phyloP scores from a whole-genome alignment of 1,139 yeast species.

The Protomyces inouyei region DNA sequence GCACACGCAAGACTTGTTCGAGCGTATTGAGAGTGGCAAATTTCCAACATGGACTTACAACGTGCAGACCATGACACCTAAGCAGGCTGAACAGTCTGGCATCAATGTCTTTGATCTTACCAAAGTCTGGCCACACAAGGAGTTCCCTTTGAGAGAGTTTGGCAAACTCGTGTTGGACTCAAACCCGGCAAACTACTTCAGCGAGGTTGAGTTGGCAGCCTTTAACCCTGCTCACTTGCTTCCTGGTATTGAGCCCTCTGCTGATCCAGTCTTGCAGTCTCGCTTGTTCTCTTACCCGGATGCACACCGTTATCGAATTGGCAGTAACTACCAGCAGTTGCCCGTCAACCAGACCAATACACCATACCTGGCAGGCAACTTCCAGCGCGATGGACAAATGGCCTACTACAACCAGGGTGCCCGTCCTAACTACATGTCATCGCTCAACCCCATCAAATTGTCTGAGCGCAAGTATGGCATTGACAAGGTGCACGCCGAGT shows the following conservation, averaged over 20 bases:
- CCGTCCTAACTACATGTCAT: constrained; percentile 59
- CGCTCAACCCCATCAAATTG: constrained; percentile 51
- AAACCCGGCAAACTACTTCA: constrained; percentile 73
- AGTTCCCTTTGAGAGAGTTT: constrained; percentile 68
- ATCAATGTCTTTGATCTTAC: constrained; percentile 64
- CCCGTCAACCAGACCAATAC: constrained; percentile 58
- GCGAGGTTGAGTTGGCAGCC: constrained; percentile 78
- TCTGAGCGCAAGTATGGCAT: constrained; percentile 33
- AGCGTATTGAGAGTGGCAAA: constrained; percentile 55
- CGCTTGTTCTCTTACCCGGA: constrained; percentile 82
- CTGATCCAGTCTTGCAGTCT: constrained; percentile 82
- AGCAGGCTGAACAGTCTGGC: constrained; percentile 54
- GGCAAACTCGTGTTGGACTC: constrained; percentile 66
- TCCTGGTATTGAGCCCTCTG: constrained; percentile 78
- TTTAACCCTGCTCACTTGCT: constrained; percentile 80
- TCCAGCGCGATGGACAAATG: constrained; percentile 83
- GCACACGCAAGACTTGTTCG: constrained; percentile 55
- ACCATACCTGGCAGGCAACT: constrained; percentile 37
- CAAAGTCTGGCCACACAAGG: constrained; percentile 74
- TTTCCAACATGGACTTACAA: constrained; percentile 62
- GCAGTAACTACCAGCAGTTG: constrained; percentile 64
- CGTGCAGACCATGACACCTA: constrained; percentile 67
- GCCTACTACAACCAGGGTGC: constrained; percentile 76
- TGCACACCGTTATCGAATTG: constrained; percentile 68
- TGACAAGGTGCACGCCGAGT: constrained; percentile 59